Conservation (phyloP, 2,329 filamentous ascomycete species). For the Xylariales sp. region DNA sequence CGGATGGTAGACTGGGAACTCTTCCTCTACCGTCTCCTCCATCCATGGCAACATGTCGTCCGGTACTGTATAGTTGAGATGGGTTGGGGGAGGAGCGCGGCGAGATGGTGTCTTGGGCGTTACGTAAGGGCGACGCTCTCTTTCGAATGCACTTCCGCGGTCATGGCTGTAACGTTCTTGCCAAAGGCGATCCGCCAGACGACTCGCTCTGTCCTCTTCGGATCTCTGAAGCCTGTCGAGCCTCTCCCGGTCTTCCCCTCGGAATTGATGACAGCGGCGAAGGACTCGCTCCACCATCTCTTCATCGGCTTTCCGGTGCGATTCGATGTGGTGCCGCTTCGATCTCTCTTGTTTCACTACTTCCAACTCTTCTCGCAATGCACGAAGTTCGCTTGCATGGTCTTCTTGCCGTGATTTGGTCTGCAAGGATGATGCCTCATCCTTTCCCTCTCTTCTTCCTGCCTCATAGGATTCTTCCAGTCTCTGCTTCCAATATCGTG, state of each 20-base stretch:
- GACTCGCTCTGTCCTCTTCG: not conserved
- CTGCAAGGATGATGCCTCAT: not conserved
- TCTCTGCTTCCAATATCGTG: not conserved
- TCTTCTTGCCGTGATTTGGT: not conserved
- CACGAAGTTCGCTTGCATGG: not conserved
- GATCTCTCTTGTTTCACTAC: not conserved
- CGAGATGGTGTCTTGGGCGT: not conserved
- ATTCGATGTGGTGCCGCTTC: not conserved
- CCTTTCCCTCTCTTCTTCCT: not conserved
- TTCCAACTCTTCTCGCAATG: not conserved
- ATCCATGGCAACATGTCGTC: conserved; percentile 2
- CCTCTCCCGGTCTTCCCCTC: not conserved
- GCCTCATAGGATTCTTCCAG: not conserved
- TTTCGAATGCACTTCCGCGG: not conserved
- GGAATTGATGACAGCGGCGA: not conserved
- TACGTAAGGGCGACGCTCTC: not conserved
- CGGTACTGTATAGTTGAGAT: not conserved
- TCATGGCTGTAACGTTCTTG: conserved; percentile 1
- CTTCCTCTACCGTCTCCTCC: conserved; percentile 3
- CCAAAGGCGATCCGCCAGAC: not conserved
- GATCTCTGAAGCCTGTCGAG: not conserved
- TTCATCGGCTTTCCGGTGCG: not conserved
- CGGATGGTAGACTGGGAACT: not conserved
- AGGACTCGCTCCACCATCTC: not conserved
- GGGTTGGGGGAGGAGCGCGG: not conserved